Evolutionary conservation across 495 filamentous ascomycete genomes (phyloP), one percentile per base, ranked within the genome.

Genomic region (Tricharina praecox): DNA sequence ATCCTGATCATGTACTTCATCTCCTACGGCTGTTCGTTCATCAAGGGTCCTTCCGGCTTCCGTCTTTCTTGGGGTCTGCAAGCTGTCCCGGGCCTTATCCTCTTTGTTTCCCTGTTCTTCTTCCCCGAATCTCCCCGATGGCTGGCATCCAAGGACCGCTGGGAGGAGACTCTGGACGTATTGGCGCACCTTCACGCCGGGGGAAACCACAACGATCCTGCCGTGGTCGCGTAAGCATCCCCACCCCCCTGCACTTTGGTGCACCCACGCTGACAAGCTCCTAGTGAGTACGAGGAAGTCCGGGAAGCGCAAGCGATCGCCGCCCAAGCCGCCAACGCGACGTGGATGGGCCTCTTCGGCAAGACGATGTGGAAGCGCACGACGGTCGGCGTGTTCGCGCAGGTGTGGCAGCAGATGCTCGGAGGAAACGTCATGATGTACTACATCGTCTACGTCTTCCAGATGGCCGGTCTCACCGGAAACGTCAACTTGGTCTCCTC

Each of bases 381-480:
- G 18, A 52, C 48, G 35, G 75, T 85, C 53, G 81, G 82, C 42
- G 54, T 87, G 36, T 84, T 84, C 54, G 81, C 76, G 0, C 83
- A 87, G 60, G 80, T 90, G 58, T 88, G 83, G 83, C 77, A 76
- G 23, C 83, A 90, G 56, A 66, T 88, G 16, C 82, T 80, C 0
- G 83, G 83, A 11, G 85, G 85, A 78, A 87, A 85, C 58, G 80
- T 85, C 10, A 86, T 86, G 80, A 84, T 85, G 74, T 72, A 70
- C 61, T 72, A 71, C 47, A 71, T 73, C 23, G 67, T 70, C 18
- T 82, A 84, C 40, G 69, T 82, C 51, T 82, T 82, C 52, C 73
- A 74, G 19, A 82, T 82, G 79, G 77, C 79, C 11, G 78, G 79
- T 13, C 63, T 79, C 0, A 68, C 66, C 1, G 68, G 68, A 24